Evolutionary conservation across 1,139 yeast species (phyloP).

Genomic region (Pneumocystis sp.): DNA sequence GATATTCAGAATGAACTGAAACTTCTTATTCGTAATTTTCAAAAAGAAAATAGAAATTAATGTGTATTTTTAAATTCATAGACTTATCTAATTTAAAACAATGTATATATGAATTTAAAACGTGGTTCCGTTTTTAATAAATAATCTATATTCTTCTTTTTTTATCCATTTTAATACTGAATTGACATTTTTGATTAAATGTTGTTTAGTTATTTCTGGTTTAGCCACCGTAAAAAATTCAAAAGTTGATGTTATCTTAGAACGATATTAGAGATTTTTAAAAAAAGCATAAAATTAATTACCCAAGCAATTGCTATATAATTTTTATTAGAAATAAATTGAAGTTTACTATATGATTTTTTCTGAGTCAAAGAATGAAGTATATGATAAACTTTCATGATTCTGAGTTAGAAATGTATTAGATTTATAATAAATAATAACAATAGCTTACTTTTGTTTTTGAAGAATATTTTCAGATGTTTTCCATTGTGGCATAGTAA

Average conservation of each 20-base stretch:
- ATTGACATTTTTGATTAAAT: conserved; percentile 7
- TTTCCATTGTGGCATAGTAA: conserved; percentile 29
- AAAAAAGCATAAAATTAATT: background rate
- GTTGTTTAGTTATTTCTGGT: conserved; percentile 2
- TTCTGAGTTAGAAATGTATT: background rate
- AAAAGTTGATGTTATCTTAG: conserved; percentile 9
- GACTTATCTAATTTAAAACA: background rate
- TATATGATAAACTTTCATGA: background rate
- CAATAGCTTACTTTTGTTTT: background rate
- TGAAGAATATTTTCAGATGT: background rate
- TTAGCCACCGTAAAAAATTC: conserved; percentile 9
- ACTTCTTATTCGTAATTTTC: background rate
- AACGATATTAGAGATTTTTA: background rate
- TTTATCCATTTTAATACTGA: conserved; percentile 7
- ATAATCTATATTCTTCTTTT: conserved; percentile 10
- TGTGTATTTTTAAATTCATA: background rate
- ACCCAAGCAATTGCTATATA: conserved; percentile 2
- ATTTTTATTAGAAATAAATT: background rate
- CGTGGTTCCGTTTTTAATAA: conserved; percentile 8
- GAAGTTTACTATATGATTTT: background rate
- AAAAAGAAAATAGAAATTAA: background rate
- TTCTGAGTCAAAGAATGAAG: background rate
- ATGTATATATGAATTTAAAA: conserved; percentile 3
- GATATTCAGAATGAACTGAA: background rate
- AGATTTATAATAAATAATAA: background rate